Percentiles rank a stretch among this genome's conserved stretches.
Conservation (phyloP, 164 flowering plant genomes). For the Taxillus chinensis region DNA sequence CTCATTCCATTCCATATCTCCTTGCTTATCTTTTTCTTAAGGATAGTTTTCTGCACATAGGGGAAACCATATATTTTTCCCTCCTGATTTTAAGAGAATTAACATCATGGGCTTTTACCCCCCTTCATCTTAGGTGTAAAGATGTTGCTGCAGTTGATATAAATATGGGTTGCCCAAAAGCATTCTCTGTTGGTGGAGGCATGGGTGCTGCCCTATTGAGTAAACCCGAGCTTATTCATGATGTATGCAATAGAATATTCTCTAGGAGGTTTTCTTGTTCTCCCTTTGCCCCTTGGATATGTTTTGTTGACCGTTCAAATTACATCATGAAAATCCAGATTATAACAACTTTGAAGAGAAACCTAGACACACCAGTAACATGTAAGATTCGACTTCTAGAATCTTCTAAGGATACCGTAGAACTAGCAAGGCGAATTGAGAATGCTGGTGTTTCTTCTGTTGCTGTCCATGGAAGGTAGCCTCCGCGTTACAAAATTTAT, state of each 20-base stretch:
- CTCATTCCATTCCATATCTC: too few species aligned
- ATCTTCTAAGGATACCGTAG: constrained; percentile 66
- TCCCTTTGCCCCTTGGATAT: constrained; percentile 1
- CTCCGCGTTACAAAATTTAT: not conserved
- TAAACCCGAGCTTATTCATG: constrained; percentile 89
- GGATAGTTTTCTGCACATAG: too few species aligned
- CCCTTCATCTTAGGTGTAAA: constrained; percentile 39
- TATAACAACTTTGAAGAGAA: constrained; percentile 78
- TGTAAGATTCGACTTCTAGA: constrained; percentile 88
- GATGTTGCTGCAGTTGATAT: constrained; percentile 93
- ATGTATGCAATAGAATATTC: constrained; percentile 37
- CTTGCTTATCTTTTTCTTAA: too few species aligned
- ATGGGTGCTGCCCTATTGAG: constrained; percentile 91
- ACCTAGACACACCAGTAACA: constrained; percentile 63
- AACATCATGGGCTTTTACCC: constrained; percentile 1
- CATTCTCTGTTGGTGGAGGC: constrained; percentile 92
- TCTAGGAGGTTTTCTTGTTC: not conserved
- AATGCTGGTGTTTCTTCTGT: constrained; percentile 89
- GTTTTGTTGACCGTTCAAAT: not conserved
- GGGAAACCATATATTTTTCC: too few species aligned
- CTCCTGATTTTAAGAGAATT: not conserved
- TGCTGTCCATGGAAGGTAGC: constrained; percentile 94
- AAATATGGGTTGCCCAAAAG: constrained; percentile 96
- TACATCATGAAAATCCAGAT: constrained; percentile 37
- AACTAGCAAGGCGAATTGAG: constrained; percentile 74